Evolutionary conservation across 371 early-diverging fungal genomes (phyloP).

Genomic region (Circinella minor): DNA sequence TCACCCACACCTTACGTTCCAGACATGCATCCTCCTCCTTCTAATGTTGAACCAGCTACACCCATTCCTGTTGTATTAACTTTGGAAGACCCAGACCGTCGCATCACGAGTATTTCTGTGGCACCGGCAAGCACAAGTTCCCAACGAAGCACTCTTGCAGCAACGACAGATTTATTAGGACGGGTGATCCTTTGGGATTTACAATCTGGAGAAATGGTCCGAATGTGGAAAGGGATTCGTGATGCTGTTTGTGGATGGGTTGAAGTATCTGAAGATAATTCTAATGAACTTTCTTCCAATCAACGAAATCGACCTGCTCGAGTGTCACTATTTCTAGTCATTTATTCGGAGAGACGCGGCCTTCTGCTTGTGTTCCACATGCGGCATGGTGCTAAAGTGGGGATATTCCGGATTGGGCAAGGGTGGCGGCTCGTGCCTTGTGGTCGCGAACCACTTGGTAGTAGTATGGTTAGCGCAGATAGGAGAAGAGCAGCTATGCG

Average conservation of each 20-base stretch:
- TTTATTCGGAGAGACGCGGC: conserved; percentile 64
- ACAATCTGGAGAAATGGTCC: conserved; percentile 58
- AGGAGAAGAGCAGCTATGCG: conserved; percentile 25
- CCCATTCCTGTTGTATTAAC: conserved; percentile 52
- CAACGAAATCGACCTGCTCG: conserved; percentile 18
- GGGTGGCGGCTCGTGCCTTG: conserved; percentile 59
- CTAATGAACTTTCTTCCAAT: conserved; percentile 3
- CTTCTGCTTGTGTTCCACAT: conserved; percentile 62
- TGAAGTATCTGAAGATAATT: conserved; percentile 39
- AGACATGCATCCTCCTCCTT: conserved; percentile 40
- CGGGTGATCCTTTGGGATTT: conserved; percentile 69
- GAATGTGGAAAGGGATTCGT: conserved; percentile 74
- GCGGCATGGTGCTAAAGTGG: conserved; percentile 68
- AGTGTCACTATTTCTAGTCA: conserved; percentile 56
- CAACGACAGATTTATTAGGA: conserved; percentile 63
- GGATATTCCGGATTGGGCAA: conserved; percentile 59
- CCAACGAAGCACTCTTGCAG: conserved; percentile 56
- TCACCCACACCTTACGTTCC: conserved; percentile 53
- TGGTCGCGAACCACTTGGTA: conserved; percentile 44
- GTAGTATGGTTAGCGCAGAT: conserved; percentile 42
- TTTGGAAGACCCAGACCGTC: conserved; percentile 49
- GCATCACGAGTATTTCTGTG: conserved; percentile 53
- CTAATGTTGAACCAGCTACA: conserved; percentile 60
- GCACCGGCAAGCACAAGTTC: conserved; percentile 54
- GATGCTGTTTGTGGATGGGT: conserved; percentile 73